phyloP scores from a whole-genome alignment of 2,329 filamentous ascomycete species.

The Penicillium sp. region DNA sequence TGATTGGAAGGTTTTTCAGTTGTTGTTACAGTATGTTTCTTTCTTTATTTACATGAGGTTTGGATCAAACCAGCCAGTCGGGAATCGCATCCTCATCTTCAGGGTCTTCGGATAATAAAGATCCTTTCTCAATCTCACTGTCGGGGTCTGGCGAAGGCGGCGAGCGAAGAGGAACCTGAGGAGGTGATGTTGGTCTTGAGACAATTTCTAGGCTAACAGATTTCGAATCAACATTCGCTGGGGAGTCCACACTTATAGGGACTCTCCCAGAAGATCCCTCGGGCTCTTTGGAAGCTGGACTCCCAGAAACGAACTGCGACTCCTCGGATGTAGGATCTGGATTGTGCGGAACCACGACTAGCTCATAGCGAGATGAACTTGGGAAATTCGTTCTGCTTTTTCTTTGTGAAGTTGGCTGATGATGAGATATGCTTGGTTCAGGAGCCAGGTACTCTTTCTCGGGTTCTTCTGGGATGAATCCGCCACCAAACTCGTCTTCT shows the following conservation, averaged over 20 bases:
- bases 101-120: slow-evolving; percentile 61
- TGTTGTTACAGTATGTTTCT: not conserved
- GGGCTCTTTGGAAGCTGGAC: not conserved
- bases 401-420: not conserved
- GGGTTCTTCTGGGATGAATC: slow-evolving; percentile 19
- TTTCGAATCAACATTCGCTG: slow-evolving; percentile 23
- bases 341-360: slow-evolving; percentile 31
- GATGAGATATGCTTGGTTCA: not conserved
- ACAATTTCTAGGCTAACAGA: slow-evolving; percentile 27
- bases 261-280: slow-evolving; percentile 21
- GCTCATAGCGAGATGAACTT: slow-evolving; percentile 25
- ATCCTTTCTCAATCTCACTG: slow-evolving; percentile 48
- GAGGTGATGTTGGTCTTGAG: slow-evolving; percentile 20
- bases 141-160: slow-evolving; percentile 23
- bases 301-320: not conserved
- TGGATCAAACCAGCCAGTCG: slow-evolving; percentile 56
- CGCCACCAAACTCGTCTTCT: slow-evolving; percentile 17
- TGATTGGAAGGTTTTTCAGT: not conserved
- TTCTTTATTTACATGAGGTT: not conserved
- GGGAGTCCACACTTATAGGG: slow-evolving; percentile 28
- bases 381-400: not conserved
- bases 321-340: not conserved
- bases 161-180: not conserved
- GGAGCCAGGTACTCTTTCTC: not conserved
- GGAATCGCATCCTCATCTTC: slow-evolving; percentile 67